Percentiles rank a stretch among this genome's conserved stretches.
Conservation (phyloP, 805 yeast genomes). For the Teunomyces kruisii region DNA sequence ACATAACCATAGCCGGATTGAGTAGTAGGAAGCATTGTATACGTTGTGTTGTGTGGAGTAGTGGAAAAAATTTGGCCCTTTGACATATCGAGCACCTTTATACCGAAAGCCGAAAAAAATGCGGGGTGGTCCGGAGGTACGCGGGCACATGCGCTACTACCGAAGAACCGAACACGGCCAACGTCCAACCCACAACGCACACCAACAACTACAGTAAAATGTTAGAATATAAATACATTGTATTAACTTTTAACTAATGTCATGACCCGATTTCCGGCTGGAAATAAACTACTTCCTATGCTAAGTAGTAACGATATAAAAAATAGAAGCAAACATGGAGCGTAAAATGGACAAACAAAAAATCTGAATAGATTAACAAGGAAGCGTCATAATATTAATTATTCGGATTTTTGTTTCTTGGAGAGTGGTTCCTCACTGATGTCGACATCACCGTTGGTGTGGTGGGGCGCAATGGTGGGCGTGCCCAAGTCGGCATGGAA, state of each 20-base stretch:
- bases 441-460: constrained; percentile 20
- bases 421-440: constrained; percentile 32
- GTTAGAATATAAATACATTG: background rate
- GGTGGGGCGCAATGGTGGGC: constrained; percentile 24
- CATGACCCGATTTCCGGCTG: background rate
- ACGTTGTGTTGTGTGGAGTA: no score
- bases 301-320: background rate
- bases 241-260: background rate
- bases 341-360: background rate
- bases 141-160: no score
- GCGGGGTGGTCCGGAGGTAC: no score
- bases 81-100: no score
- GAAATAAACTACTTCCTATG: constrained; percentile 1
- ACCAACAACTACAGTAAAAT: background rate
- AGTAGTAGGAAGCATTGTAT: background rate
- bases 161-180: no score
- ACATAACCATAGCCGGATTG: constrained; percentile 30
- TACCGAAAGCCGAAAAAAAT: no score
- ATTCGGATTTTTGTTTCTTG: constrained; percentile 37
- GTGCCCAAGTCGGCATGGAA: constrained; percentile 46
- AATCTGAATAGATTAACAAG: background rate
- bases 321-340: background rate
- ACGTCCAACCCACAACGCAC: background rate
- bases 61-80: no score
- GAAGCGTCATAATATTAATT: background rate